phyloP scores from a whole-genome alignment of 441 rosid genomes.

The Euphorbia schlechtendalii region DNA sequence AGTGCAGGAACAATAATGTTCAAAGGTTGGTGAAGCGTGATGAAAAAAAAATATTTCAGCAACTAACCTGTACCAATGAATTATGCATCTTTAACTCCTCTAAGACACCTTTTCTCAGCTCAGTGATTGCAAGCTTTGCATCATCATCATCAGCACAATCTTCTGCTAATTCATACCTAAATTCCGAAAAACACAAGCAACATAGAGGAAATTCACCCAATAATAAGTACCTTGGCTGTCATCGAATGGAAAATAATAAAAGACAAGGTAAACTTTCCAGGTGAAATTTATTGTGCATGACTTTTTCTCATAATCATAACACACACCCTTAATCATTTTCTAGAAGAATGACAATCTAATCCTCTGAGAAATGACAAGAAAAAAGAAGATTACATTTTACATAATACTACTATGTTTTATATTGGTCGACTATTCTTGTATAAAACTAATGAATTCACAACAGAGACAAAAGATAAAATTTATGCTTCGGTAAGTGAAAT shows the following conservation, averaged over 20 bases:
- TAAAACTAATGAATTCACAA: background rate
- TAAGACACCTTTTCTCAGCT: slow-evolving; percentile 47
- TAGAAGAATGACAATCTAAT: slow-evolving; percentile 18
- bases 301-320: slow-evolving; percentile 14
- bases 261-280: slow-evolving; percentile 4
- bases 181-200: background rate
- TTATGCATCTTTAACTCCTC: slow-evolving; percentile 62
- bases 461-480: background rate
- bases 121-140: slow-evolving; percentile 45
- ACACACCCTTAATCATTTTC: slow-evolving; percentile 11
- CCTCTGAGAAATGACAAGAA: slow-evolving; percentile 20
- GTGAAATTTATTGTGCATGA: background rate
- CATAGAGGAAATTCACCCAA: slow-evolving; percentile 6
- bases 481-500: background rate
- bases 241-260: slow-evolving; percentile 5
- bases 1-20: background rate
- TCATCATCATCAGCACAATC: slow-evolving; percentile 83
- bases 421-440: background rate
- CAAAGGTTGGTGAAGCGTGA: background rate
- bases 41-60: background rate
- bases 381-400: slow-evolving; percentile 10
- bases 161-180: slow-evolving; percentile 65
- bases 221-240: background rate
- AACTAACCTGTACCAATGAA: slow-evolving; percentile 49
- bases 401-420: background rate